Evolutionary conservation across 2,329 filamentous ascomycete genomes (phyloP), one percentile per base, ranked within the genome.

Genomic region (Zymoseptoria tritici): DNA sequence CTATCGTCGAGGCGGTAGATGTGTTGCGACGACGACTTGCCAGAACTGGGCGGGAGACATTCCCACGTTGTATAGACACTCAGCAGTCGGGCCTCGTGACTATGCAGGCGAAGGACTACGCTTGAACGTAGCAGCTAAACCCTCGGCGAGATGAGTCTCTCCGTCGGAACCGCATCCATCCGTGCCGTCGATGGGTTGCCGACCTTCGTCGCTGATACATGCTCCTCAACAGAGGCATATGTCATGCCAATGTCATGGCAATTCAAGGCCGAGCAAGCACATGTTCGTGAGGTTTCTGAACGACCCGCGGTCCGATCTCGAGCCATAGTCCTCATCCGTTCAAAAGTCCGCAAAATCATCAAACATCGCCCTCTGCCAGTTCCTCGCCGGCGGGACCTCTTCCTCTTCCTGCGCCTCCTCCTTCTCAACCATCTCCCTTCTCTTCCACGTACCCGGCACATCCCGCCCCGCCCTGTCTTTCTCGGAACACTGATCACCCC

Each of bases 401-500:
- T 60, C 50, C 21, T 60, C 59, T n/a, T 55, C 52, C 11, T 57
- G 52, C 49, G 49, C 42, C 16, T 60, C 52, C 5, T 58, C 55
- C 13, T 55, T 13, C 58, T 29, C 53, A 3, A 46, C 42, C 5
- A 46, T 46, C 36, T 46, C 36, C 26, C 4, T 36, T 20, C n/a
- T 57, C 49, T 22, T 26, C 56, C 49, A 13, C 49, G 13, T 54
- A 9, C 54, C 21, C n/a, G 29, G 29, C 11, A 31, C 24, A 36
- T 20, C 46, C 24, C 21, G 52, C 42, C 36, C 52, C 2, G 54
- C 42, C 36, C 57, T 58, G 19, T 52, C 52, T 9, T 50, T 19
- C n/a, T 60, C 50, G 3, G 22, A 6, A 36, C 58, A 60, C 46
- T 60, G 54, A 49, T 60, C 58, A 31, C 58, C 58, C 58, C 58